Percentiles rank a stretch among this genome's conserved stretches.
Conservation (phyloP, 352 stramenopile genomes). For the Phytopythium helicoides region DNA sequence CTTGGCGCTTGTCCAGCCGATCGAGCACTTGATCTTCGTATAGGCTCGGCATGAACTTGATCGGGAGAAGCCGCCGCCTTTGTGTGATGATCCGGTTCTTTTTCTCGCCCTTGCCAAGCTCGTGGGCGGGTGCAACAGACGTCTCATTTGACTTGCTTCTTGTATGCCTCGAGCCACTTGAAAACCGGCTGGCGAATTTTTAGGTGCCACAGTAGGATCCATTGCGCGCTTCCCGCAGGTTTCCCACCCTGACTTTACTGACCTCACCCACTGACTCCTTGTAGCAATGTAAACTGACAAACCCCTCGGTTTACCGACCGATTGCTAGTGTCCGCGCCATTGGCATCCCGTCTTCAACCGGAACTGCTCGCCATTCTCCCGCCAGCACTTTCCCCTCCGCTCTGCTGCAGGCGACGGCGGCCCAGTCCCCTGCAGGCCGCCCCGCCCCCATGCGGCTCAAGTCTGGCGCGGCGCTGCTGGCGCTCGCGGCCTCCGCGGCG, state of each 20-base stretch:
- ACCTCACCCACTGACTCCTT: too few relatives aligned
- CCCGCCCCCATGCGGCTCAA: slow-evolving; percentile 13
- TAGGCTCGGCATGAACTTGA: background rate
- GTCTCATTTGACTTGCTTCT: too few relatives aligned
- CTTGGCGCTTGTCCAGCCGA: background rate
- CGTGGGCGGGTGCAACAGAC: background rate
- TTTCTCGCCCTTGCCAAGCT: background rate
- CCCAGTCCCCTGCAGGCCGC: too few relatives aligned
- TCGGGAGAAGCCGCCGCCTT: background rate
- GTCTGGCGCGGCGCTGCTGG: too few relatives aligned
- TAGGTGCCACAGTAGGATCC: too few relatives aligned
- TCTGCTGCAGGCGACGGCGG: too few relatives aligned
- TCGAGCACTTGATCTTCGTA: background rate
- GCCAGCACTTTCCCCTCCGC: background rate
- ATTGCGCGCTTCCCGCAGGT: too few relatives aligned
- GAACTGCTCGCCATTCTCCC: background rate
- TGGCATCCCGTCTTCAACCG: slow-evolving; percentile 1
- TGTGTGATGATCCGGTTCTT: background rate
- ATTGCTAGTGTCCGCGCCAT: background rate
- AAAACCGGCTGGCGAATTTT: too few relatives aligned
- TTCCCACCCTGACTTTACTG: too few relatives aligned
- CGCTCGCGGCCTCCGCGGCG: slow-evolving; percentile 5
- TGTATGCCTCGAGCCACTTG: too few relatives aligned
- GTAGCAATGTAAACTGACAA: too few relatives aligned
- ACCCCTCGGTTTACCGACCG: background rate